phyloP scores from a whole-genome alignment of 805 yeast genomes.

The Metschnikowia shivogae region DNA sequence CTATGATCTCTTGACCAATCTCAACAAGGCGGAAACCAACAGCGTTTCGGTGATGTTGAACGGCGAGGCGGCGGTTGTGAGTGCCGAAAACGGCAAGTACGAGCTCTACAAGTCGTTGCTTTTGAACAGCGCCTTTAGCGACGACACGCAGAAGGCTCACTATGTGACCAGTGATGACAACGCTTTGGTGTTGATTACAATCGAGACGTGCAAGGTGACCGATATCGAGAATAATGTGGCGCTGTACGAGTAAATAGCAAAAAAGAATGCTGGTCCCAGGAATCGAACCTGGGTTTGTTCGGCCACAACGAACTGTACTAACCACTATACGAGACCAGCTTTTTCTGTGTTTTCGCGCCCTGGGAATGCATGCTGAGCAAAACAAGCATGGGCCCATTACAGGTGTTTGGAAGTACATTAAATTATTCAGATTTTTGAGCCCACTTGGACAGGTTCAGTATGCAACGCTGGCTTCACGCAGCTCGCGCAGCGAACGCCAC shows the following conservation, averaged over 20 bases:
- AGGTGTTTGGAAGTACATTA: too few species aligned
- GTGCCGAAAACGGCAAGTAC: constrained; percentile 42
- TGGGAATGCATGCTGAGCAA: too few species aligned
- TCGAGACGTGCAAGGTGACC: constrained; percentile 70
- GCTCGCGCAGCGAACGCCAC: too few species aligned
- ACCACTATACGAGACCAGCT: constrained; percentile 50
- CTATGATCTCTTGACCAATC: constrained; percentile 58
- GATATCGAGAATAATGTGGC: constrained; percentile 65
- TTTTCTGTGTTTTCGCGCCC: neutral
- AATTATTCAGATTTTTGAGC: too few species aligned
- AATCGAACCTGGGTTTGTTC: constrained; percentile 49
- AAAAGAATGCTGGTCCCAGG: constrained; percentile 44
- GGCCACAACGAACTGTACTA: constrained; percentile 49
- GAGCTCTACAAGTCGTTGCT: constrained; percentile 59
- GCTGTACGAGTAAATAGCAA: constrained; percentile 18
- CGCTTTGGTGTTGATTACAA: constrained; percentile 61
- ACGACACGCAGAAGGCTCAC: constrained; percentile 55
- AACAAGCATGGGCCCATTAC: too few species aligned
- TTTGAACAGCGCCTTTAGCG: constrained; percentile 62
- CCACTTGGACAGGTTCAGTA: too few species aligned
- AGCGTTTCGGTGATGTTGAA: constrained; percentile 77
- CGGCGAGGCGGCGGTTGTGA: constrained; percentile 62
- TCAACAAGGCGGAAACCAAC: constrained; percentile 72
- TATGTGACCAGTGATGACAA: constrained; percentile 47
- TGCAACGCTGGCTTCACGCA: too few species aligned